A percentile compares a stretch with the other conserved stretches of the same genome.
phyloP scores from a whole-genome alignment of 441 rosid genomes.

The Omphalea diandra region DNA sequence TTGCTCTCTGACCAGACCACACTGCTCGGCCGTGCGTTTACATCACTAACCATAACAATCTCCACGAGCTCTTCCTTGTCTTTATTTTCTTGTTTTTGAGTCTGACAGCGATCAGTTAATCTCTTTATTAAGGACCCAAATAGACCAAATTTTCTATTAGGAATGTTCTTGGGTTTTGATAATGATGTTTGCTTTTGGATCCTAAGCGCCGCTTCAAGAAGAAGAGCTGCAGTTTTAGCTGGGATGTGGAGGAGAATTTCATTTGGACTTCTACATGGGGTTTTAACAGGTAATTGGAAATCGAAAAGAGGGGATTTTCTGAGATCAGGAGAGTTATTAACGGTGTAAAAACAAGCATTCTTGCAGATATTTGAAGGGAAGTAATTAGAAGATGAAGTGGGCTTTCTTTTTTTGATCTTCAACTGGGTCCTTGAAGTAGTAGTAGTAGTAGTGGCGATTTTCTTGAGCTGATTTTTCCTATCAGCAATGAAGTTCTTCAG shows the following conservation, averaged over 20 bases:
- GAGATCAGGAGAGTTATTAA: conserved; percentile 61
- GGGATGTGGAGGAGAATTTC: conserved; percentile 62
- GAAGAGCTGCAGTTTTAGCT: conserved; percentile 61
- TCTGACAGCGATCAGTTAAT: conserved; percentile 39
- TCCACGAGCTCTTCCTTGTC: no score
- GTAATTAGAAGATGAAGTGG: no score
- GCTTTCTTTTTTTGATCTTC: conserved; percentile 55
- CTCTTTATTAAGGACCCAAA: conserved; percentile 64
- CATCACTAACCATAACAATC: conserved; percentile 16
- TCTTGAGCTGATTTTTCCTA: conserved; percentile 43
- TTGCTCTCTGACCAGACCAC: conserved; percentile 64
- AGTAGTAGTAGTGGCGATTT: no score
- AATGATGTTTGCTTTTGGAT: conserved; percentile 55
- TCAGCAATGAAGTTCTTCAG: conserved; percentile 67
- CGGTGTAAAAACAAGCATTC: conserved; percentile 64
- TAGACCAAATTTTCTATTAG: conserved; percentile 45
- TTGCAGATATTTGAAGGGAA: conserved; percentile 52
- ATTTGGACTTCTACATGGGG: conserved; percentile 44
- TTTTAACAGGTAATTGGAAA: conserved; percentile 45
- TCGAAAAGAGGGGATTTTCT: conserved; percentile 72
- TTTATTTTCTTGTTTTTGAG: conserved; percentile 34
- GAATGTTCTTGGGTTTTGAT: conserved; percentile 30
- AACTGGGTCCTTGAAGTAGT: conserved; percentile 28
- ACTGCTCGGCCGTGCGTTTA: conserved; percentile 51
- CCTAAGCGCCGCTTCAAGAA: conserved; percentile 80